A percentile compares a stretch with the other conserved stretches of the same genome.
Evolutionary conservation across 306 rosid genomes (phyloP).

Genomic region (Cicer chorassanicum): DNA sequence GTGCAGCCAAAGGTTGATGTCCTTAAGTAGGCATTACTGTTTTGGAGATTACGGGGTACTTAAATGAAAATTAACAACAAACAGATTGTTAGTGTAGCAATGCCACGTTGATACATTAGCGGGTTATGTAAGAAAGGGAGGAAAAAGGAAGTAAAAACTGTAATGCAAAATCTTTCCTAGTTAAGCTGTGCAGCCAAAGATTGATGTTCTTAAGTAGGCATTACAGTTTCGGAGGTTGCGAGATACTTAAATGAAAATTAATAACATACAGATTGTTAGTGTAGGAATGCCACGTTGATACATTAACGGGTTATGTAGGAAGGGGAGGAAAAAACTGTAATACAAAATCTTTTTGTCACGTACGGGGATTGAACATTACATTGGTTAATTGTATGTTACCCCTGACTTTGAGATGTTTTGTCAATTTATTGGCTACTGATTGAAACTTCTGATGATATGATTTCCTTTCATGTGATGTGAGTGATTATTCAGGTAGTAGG

Average conservation of each 20-base stretch:
- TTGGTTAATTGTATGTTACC: constrained; percentile 16
- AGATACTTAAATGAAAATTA: constrained; percentile 9
- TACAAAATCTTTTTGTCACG: background rate
- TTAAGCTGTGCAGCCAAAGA: constrained; percentile 19
- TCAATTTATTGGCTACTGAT: constrained; percentile 35
- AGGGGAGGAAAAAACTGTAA: background rate
- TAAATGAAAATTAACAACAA: background rate
- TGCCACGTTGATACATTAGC: constrained; percentile 5
- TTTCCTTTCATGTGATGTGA: constrained; percentile 36
- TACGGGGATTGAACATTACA: constrained; percentile 20
- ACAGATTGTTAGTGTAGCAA: constrained; percentile 15
- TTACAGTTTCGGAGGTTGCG: constrained; percentile 19
- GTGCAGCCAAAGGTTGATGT: constrained; percentile 31
- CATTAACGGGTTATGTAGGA: background rate
- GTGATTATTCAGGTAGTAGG: constrained; percentile 83
- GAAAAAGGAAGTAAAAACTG: background rate
- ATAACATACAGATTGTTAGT: constrained; percentile 16
- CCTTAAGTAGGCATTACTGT: constrained; percentile 16
- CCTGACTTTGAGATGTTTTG: constrained; percentile 1
- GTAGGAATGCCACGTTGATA: background rate
- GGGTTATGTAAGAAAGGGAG: background rate
- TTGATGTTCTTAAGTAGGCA: constrained; percentile 26
- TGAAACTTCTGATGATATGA: constrained; percentile 33
- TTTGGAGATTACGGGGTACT: constrained; percentile 23
- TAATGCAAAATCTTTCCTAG: background rate